Percentiles rank a stretch among this genome's conserved stretches.
Evolutionary conservation across 1,284 basidiomycete species (phyloP).

Genomic region (Cutaneotrichosporon arboriforme): DNA sequence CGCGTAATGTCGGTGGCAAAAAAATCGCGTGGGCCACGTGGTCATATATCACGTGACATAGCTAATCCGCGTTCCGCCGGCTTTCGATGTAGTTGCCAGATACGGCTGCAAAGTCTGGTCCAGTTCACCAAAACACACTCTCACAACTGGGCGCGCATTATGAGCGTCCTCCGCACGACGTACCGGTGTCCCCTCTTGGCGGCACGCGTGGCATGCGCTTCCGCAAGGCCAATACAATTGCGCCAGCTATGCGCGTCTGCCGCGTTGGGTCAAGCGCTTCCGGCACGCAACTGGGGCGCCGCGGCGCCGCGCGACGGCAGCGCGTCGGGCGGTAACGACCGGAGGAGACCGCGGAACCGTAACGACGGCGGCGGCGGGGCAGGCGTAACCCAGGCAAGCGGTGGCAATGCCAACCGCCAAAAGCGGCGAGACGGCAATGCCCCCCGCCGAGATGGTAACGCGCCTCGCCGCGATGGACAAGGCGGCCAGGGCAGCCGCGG

Average conservation of each 20-base stretch:
- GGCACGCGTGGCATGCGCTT: background rate
- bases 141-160: background rate
- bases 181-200: background rate
- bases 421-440: background rate
- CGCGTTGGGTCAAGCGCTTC: background rate
- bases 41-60: background rate
- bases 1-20: too few species aligned
- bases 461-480: background rate
- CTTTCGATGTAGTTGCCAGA: too few species aligned
- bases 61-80: too few species aligned
- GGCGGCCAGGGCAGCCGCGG: background rate
- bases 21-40: background rate
- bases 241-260: background rate
- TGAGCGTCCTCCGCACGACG: slow-evolving; percentile 5
- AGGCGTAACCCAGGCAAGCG: too few species aligned
- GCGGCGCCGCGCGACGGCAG: background rate
- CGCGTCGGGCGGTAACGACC: too few species aligned
- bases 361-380: background rate
- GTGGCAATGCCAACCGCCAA: background rate
- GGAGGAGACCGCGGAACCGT: background rate
- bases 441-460: too few species aligned
- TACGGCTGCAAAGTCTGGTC: too few species aligned
- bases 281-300: slow-evolving; percentile 10
- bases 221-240: background rate
- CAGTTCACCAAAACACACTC: too few species aligned